phyloP scores from a whole-genome alignment of 148 eudicot species.

The Selenicereus undatus region DNA sequence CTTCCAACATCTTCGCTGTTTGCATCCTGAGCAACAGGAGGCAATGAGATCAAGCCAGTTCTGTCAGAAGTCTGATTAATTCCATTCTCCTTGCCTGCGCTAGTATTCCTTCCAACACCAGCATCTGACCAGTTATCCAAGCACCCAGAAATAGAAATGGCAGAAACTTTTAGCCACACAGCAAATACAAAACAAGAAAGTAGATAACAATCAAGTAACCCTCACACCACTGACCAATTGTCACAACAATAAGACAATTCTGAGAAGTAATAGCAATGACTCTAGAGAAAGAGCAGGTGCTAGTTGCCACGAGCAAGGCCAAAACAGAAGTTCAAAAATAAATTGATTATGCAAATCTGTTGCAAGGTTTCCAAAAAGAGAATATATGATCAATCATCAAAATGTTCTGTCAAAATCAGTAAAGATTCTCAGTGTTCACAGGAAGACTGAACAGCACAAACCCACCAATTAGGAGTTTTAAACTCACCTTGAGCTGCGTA shows the following conservation, averaged over 20 bases:
- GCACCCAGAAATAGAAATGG: slow-evolving; percentile 2
- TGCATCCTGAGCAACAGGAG: slow-evolving; percentile 39
- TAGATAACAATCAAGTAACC: background rate
- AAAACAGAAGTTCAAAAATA: background rate
- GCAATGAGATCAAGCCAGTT: slow-evolving; percentile 25
- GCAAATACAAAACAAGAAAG: slow-evolving; percentile 3
- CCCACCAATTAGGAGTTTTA: slow-evolving; percentile 1
- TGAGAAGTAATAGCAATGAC: background rate
- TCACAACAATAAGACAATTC: background rate
- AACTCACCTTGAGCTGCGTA: slow-evolving; percentile 36
- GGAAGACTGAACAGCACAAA: background rate
- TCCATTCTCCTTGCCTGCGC: slow-evolving; percentile 50
- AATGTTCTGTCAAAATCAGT: background rate
- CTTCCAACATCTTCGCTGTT: slow-evolving; percentile 43
- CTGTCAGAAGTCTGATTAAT: slow-evolving; percentile 39
- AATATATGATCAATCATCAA: background rate
- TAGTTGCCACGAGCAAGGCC: background rate
- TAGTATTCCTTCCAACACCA: slow-evolving; percentile 45
- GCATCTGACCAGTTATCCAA: slow-evolving; percentile 35
- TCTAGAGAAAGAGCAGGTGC: background rate
- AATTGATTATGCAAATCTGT: background rate
- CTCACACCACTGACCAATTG: background rate
- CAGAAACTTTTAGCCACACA: background rate
- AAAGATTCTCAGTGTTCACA: background rate
- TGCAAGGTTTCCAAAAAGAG: background rate